These are phyloP conservation scores for Fusarium nygamai DNA, from an alignment of 2,329 filamentous ascomycete genomes.

Conservation along the genomic window DNA sequence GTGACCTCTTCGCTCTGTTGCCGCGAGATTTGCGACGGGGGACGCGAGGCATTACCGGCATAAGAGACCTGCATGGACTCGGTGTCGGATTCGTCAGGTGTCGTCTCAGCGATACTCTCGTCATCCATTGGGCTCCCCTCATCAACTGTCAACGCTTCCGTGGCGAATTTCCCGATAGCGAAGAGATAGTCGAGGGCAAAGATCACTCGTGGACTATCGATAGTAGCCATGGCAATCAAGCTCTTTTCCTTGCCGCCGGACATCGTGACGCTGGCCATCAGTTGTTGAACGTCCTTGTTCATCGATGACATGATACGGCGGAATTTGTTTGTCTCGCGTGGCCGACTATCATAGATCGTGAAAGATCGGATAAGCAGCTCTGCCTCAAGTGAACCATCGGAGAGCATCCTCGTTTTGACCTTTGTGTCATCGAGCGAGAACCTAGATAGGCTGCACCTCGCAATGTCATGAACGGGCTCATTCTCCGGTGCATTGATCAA, in stretches of 20 bases:
- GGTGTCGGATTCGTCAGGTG: constrained; percentile 66
- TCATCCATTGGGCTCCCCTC: constrained; percentile 63
- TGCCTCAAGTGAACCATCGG: constrained; percentile 89
- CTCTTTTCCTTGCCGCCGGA: constrained; percentile 83
- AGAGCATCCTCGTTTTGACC: constrained; percentile 91
- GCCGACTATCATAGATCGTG: constrained; percentile 92
- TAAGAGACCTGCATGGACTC: constrained; percentile 65
- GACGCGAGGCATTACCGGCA: constrained; percentile 49
- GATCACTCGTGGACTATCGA: constrained; percentile 94
- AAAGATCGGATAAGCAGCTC: constrained; percentile 95
- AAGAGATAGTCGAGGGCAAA: constrained; percentile 97
- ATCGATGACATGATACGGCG: constrained; percentile 97
- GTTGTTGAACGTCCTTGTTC: constrained; percentile 94
- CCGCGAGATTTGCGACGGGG: constrained; percentile 43
- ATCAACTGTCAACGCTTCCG: constrained; percentile 72
- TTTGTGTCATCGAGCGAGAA: constrained; percentile 95
- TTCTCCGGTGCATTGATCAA: constrained; percentile 80
- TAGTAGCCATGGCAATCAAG: constrained; percentile 89
- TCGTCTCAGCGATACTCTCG: constrained; percentile 63
- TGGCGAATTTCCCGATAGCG: constrained; percentile 84
- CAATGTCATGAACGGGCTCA: constrained; percentile 80
- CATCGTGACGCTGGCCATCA: constrained; percentile 97
- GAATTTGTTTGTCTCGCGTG: constrained; percentile 91
- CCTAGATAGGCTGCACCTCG: constrained; percentile 85
- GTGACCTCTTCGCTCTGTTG: constrained; percentile 36